Base-by-base conservation (phyloP, 768 basidiomycete species). In the Russula emetica region DNA sequence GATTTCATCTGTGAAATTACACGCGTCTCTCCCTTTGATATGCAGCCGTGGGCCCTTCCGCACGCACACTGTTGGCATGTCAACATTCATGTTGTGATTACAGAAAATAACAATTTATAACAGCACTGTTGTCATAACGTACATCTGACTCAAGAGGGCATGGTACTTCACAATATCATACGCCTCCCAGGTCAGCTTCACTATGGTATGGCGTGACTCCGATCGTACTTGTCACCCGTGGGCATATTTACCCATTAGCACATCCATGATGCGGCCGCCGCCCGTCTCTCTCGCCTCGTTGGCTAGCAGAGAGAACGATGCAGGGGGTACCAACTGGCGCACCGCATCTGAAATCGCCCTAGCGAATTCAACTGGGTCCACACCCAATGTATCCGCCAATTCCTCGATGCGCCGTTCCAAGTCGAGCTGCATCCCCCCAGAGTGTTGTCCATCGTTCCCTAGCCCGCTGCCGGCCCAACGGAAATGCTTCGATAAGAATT, bases 271-370 rank as follows among this genome's bases (percentile, higher is more conserved):
- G 36, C 36, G 32, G 38, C 67, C 71, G 53, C 64, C 73, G 63
- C 74, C 74, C 0, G 82, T 82, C 70, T 81, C 80, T 55, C 75
- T 75, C 34, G 78, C 78, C 18, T 61, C 64, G 5, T 42, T 64
- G 1, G 80, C 79, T 5, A 86, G 73, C 1, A 82, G 84, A 10
- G 83, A 81, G 56, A 88, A 71, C 42, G 82, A 85, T 8, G 83
- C 84, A 11, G 82, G 80, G 1, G 87, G 85, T 11, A 88, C 81
- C 64, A 84, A 73, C 34, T 83, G 77, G 66, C 79, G 78, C 34
- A 86, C 83, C 0, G 83, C 85, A 54, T 76, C 78, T 0, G 84
- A 85, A 54, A 90, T 83, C 0, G 87, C 88, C 20, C 76, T 78
- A 2, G 88, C 86, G 1, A 90, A 75, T 42, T 86, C 83, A 45